A percentile compares a stretch with the other conserved stretches of the same genome.
Evolutionary conservation across 2,329 filamentous ascomycete species (phyloP).

Genomic region (Fusarium tjaetaba): DNA sequence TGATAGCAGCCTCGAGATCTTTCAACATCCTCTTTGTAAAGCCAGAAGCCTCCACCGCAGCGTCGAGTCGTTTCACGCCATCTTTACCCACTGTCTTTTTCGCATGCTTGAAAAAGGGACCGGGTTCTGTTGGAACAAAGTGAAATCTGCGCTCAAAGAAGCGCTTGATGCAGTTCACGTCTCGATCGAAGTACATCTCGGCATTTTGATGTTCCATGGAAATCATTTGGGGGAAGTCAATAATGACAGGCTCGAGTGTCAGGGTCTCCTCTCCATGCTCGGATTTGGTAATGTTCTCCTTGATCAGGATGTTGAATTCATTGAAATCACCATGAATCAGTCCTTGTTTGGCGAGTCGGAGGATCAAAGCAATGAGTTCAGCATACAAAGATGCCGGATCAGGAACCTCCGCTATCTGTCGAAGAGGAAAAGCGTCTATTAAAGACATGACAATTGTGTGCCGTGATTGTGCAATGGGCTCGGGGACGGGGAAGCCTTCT

Average conservation of each 20-base stretch:
- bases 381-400: conserved; percentile 87
- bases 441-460: conserved; percentile 98
- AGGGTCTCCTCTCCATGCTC: conserved; percentile 57
- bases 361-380: conserved; percentile 88
- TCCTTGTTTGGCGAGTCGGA: conserved; percentile 84
- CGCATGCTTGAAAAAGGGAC: conserved; percentile 86
- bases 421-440: conserved; percentile 89
- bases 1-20: conserved; percentile 91
- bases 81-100: conserved; percentile 76
- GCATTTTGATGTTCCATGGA: conserved; percentile 94
- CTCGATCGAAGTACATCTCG: conserved; percentile 96
- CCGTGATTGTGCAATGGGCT: conserved; percentile 86
- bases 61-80: conserved; percentile 77
- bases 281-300: conserved; percentile 68
- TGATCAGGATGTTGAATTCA: conserved; percentile 97
- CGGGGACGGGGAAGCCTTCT: conserved; percentile 89
- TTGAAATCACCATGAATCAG: conserved; percentile 99
- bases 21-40: conserved; percentile 98
- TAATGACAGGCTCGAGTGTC: conserved; percentile 79
- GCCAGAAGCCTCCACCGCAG: conserved; percentile 89
- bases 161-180: conserved; percentile 93
- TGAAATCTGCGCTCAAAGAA: conserved; percentile 92
- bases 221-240: conserved; percentile 98
- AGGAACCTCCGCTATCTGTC: conserved; percentile 85
- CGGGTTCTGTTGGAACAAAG: conserved; percentile 82